Evolutionary conservation across 208 protist genomes (phyloP), one percentile per base, ranked within the genome.

Genomic region (Wallacemonas sp.): DNA sequence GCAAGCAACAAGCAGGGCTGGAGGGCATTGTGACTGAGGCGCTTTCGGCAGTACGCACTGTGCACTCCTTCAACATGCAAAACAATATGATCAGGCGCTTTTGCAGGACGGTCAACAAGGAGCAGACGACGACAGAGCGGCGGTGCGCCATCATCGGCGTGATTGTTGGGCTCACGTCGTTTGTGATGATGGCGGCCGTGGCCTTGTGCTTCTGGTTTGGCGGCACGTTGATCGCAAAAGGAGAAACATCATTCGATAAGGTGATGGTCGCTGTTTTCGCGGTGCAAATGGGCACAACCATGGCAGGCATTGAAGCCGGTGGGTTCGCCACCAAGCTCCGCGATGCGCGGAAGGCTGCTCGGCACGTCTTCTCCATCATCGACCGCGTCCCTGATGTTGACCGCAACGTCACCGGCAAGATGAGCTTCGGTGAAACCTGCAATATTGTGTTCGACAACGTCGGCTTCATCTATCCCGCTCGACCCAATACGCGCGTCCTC

Each of bases 171-270:
- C 36, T 75, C 24, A 71, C 66, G 15, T 28, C 77, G 33, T 75
- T 79, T 46, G 34, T 70, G 2, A 51, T 71, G 51, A 65, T 62
- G 38, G 68, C 33, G 2, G 54, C 59, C 17, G 64, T 75, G 39
- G 58, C 62, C 14, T 62, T 79, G 1, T 27, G 61, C 12, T 79
- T 76, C 39, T 80, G 75, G 75, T 80, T 76, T 44, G 75, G 75
- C 26, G 62, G 69, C 2, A 72, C 46, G 42, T 53, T 80, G 30
- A 66, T 76, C 9, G 61, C 33, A 11, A 36, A 66, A 17, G 66
- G 62, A 6, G 64, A 80, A 46, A 61, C 65, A 15, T 55, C 22
- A 38, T 80, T 76, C 56, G 21, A 68, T 31, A 53, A 80, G 28
- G 68, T 80, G 17, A 65, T 76, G 60, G 60, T 68, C 11, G 56